Evolutionary conservation across 805 yeast genomes (phyloP), one percentile per base, ranked within the genome.

Genomic region (Lipomyces chichibuensis): DNA sequence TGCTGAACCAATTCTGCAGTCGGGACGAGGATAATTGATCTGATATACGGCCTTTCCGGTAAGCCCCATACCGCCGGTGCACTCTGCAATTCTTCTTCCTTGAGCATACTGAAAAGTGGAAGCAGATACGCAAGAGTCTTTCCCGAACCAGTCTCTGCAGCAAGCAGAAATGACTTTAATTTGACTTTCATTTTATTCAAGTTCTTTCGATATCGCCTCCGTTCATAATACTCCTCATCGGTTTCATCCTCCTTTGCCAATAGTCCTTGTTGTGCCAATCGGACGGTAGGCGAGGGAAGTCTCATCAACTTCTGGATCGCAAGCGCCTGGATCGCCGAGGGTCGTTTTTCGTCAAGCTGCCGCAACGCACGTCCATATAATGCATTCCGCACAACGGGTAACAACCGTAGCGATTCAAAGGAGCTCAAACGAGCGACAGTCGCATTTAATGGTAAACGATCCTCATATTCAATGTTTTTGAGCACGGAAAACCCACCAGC

Each of bases 111-210:
- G 51, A 93, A 70, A 46, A 94, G 69, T 0, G 97, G 93, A 0
- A 90, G 86, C 67, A 95, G 75, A 74, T 93, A 94, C 0, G 98
- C 92, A 87, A 97, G 87, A 0, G 99, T 94, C 75, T 94, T 94
- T 8, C 99, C 99, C 0, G 97, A 89, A 0, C 99, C 99, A 0
- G 99, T 94, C 76, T 95, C 98, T 2, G 98, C 97, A 0, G 98
- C 98, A 63, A 94, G 77, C 1, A 95, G 86, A 80, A 86, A 91
- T 0, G 88, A 49, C 84, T 71, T 87, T 86, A 59, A 87, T 73
- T 66, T 82, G 79, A 7, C 76, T 77, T 25, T 73, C 65, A 53
- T 74, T 72, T 72, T 70, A 49, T 37, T 51, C 51, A 60, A 57
- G 29, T 53, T 58, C 25, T 57, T 69, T 23, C 66, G 56, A 57